Base-by-base conservation (phyloP, 441 rosid species). In the Populus hybrid region DNA sequence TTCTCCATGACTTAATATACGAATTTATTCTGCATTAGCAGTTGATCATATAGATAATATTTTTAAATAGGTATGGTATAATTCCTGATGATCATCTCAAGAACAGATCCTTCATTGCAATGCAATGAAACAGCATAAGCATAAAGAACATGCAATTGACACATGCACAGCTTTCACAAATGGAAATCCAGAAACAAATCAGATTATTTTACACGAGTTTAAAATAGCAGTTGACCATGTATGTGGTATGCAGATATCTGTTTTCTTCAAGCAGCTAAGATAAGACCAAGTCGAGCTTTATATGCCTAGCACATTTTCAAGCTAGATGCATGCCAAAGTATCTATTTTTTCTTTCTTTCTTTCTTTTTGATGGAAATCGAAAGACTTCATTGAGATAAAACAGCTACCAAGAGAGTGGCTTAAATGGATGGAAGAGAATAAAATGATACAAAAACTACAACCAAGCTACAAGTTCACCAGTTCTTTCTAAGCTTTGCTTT, bases 21-120 rank as follows among this genome's bases (percentile, higher is more conserved):
- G 82, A 86, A 82, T 81, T 80, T 85, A 86, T 88, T 86, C 90
- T 85, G 78, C 89, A 85, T 82, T 88, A 83, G 84, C 84, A 84
- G 82, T 68, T 77, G 85, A 85, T 85, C 79, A 82, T 76, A n/a
- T 24, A 74, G 82, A 81, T 79, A 84, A 82, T 83, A 84, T 87
- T 77, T 81, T 80, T 75, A 83, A 77, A 63, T 40, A 56, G 68
- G 77, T 70, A 76, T 68, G 75, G 79, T 73, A 85, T 81, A 82
- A 85, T 85, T 85, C 86, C 72, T 50, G 75, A 83, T 73, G 69
- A 85, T 85, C 83, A 78, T 76, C 82, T 71, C 84, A 61, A 70
- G 81, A 45, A 81, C 83, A 64, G 71, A 82, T 83, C 75, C 83
- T 78, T 78, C 67, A 73, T 72, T 75, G 79, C 79, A 86, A 76